These are phyloP conservation scores for Candida nemodendra DNA, from an alignment of 805 yeast species.

Conservation along the genomic window DNA sequence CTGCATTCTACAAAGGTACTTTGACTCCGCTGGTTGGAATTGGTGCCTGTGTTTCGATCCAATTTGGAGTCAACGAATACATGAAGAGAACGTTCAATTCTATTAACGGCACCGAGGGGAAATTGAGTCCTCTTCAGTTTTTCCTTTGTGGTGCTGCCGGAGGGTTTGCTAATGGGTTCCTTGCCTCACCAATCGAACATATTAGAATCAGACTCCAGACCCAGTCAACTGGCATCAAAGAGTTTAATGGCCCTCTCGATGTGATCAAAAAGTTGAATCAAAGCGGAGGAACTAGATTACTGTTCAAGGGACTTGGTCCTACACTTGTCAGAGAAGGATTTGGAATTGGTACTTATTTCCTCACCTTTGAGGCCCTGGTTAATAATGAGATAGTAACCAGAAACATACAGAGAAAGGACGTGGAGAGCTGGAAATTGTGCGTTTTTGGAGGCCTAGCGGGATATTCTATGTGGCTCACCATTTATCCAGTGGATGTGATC, in stretches of 20 bases:
- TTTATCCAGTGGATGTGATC: constrained; percentile 87
- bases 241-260: constrained; percentile 71
- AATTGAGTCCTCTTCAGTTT: constrained; percentile 60
- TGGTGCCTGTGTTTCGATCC: constrained; percentile 97
- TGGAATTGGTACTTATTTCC: constrained; percentile 86
- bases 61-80: constrained; percentile 90
- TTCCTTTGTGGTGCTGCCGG: constrained; percentile 88
- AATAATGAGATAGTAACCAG: constrained; percentile 55
- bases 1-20: constrained; percentile 92
- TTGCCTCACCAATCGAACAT: constrained; percentile 95
- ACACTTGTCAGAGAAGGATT: constrained; percentile 81
- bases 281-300: constrained; percentile 46
- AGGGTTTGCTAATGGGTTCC: constrained; percentile 83
- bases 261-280: constrained; percentile 57
- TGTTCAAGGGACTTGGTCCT: constrained; percentile 81
- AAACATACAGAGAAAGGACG: constrained; percentile 57
- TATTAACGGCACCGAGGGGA: constrained; percentile 40
- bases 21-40: constrained; percentile 90
- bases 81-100: constrained; percentile 77
- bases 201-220: constrained; percentile 92
- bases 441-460: constrained; percentile 90
- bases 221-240: constrained; percentile 55
- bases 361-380: constrained; percentile 87
- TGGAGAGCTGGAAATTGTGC: constrained; percentile 87
- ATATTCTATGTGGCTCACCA: constrained; percentile 78